phyloP scores from a whole-genome alignment of 805 yeast genomes.

The Pichia kluyveri region DNA sequence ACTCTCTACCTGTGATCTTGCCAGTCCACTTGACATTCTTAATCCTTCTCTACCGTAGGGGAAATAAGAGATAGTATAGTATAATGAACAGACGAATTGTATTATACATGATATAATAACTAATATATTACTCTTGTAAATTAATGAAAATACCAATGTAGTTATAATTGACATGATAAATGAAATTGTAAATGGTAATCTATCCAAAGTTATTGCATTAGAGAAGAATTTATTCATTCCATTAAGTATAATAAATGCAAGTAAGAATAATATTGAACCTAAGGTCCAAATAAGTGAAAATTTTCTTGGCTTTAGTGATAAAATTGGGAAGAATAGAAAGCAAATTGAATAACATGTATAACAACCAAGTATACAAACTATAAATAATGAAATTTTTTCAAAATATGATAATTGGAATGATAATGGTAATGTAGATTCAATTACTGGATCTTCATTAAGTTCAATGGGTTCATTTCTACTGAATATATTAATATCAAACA shows the following conservation, averaged over 20 bases:
- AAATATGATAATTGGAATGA: conserved; percentile 54
- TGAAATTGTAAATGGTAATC: conserved; percentile 64
- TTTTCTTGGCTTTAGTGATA: conserved; percentile 76
- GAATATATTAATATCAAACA: no score
- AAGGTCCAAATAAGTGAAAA: conserved; percentile 81
- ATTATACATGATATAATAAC: conserved; percentile 62
- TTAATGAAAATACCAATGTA: conserved; percentile 64
- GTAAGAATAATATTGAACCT: conserved; percentile 72
- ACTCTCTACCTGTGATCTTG: conserved; percentile 20
- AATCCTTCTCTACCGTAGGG: conserved; percentile 82
- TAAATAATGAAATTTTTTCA: conserved; percentile 69
- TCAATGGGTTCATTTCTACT: no score
- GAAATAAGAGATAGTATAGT: conserved; percentile 81
- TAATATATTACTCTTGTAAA: conserved; percentile 53
- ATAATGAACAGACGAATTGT: conserved; percentile 71
- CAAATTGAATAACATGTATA: conserved; percentile 66
- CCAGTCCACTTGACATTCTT: conserved; percentile 46
- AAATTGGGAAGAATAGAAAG: conserved; percentile 70
- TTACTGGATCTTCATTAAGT: no score
- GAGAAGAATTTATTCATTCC: conserved; percentile 69
- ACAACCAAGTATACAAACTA: conserved; percentile 63
- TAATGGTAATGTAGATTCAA: background rate
- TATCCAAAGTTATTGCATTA: conserved; percentile 60
- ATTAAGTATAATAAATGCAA: conserved; percentile 78
- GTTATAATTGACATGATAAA: conserved; percentile 64